phyloP scores from a whole-genome alignment of 495 filamentous ascomycete genomes.

The Sordaria brevicollis region DNA sequence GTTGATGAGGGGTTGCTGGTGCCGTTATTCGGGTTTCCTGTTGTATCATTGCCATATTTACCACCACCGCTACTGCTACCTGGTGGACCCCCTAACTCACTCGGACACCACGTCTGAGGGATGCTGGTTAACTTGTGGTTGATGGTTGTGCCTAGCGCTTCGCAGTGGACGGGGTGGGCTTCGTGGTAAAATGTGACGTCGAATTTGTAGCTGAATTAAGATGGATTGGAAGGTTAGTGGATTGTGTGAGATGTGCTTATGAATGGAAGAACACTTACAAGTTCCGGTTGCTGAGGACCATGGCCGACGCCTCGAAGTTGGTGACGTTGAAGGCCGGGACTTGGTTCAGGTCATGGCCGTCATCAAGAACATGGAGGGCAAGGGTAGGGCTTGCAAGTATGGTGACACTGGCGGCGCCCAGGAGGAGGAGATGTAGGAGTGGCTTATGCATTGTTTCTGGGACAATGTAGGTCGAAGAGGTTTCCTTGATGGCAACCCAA shows the following conservation, averaged over 20 bases:
- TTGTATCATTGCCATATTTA: neutral
- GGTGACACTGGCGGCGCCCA: neutral
- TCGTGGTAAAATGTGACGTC: conserved; percentile 6
- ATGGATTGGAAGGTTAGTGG: neutral
- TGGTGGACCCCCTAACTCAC: neutral
- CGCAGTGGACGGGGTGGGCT: conserved; percentile 3
- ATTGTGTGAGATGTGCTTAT: neutral
- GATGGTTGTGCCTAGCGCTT: conserved; percentile 13
- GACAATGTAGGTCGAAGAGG: neutral
- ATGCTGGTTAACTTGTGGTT: conserved; percentile 3
- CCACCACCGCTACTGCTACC: neutral
- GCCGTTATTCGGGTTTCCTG: neutral
- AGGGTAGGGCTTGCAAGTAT: neutral
- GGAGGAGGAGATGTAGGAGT: neutral
- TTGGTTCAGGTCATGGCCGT: neutral
- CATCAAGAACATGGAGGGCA: neutral
- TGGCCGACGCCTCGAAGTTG: conserved; percentile 11
- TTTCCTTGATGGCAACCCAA: neutral
- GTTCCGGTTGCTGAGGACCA: conserved; percentile 15
- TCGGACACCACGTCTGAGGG: conserved; percentile 11
- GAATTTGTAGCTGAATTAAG: conserved; percentile 11
- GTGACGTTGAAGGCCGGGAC: conserved; percentile 12
- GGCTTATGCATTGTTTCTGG: neutral
- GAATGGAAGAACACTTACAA: conserved; percentile 9
- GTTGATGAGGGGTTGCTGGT: neutral